Evolutionary conservation across 2,329 filamentous ascomycete genomes (phyloP).

Genomic region (Colletotrichum tropicicola): DNA sequence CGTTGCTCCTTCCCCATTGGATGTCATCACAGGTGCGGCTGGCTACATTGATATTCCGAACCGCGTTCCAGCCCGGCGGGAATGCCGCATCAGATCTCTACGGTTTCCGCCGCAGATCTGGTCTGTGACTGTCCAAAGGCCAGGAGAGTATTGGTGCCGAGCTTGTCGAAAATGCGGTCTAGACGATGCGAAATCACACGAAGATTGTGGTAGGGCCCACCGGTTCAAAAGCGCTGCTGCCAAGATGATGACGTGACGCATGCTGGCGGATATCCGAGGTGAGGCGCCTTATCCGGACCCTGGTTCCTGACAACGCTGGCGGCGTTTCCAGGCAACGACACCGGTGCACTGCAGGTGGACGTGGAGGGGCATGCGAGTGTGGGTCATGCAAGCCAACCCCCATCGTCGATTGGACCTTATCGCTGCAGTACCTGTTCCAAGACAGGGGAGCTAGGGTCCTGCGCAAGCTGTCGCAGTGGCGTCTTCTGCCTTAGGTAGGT

Average conservation of each 20-base stretch:
- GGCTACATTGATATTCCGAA: background rate
- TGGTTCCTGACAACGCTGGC: background rate
- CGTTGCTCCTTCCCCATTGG: background rate
- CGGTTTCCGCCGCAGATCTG: no score
- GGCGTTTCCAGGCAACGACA: constrained; percentile 6
- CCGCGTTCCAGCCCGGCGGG: background rate
- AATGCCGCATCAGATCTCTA: no score
- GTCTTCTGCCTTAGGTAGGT: no score
- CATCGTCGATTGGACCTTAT: background rate
- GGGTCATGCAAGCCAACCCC: background rate
- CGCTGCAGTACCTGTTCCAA: background rate
- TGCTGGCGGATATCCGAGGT: constrained; percentile 13
- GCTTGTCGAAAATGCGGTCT: no score
- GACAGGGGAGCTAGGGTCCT: constrained; percentile 11
- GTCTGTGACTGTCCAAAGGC: no score
- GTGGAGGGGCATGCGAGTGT: background rate
- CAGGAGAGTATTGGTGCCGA: no score
- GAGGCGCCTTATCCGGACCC: background rate
- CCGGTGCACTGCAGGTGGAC: no score
- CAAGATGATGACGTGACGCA: constrained; percentile 4
- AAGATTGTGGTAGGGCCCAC: no score
- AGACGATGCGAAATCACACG: no score
- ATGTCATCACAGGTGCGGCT: background rate
- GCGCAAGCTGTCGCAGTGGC: constrained; percentile 4
- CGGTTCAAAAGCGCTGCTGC: background rate